Evolutionary conservation across 805 yeast genomes (phyloP).

Genomic region (Cyberlindnera galapagoensis): DNA sequence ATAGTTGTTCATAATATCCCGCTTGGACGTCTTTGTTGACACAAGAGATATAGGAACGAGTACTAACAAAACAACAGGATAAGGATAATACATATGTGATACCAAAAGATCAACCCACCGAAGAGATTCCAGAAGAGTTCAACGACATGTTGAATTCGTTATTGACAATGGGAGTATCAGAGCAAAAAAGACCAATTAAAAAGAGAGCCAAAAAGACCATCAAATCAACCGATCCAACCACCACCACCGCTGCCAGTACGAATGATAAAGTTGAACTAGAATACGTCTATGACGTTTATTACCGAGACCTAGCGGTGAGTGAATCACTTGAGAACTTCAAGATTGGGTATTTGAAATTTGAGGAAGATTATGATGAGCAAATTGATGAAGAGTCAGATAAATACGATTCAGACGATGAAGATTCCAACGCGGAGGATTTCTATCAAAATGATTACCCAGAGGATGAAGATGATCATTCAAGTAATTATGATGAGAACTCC

Average conservation of each 20-base stretch:
- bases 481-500: slow-evolving; percentile 16
- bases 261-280: slow-evolving; percentile 37
- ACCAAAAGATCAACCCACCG: slow-evolving; percentile 20
- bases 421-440: slow-evolving; percentile 86
- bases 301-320: slow-evolving; percentile 57
- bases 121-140: slow-evolving; percentile 51
- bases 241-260: not conserved
- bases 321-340: slow-evolving; percentile 32
- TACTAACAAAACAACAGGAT: slow-evolving; percentile 12
- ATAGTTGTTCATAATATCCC: too few species aligned
- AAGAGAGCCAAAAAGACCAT: slow-evolving; percentile 22
- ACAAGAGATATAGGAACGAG: too few species aligned
- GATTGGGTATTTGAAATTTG: slow-evolving; percentile 35
- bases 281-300: slow-evolving; percentile 88
- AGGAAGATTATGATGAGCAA: slow-evolving; percentile 33
- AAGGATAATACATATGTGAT: slow-evolving; percentile 22
- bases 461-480: slow-evolving; percentile 65
- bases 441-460: slow-evolving; percentile 94
- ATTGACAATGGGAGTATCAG: slow-evolving; percentile 30
- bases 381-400: slow-evolving; percentile 29
- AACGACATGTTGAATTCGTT: slow-evolving; percentile 69
- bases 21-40: too few species aligned
- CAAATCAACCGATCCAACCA: too few species aligned
- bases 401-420: slow-evolving; percentile 64
- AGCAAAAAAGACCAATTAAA: slow-evolving; percentile 17